Conservation (phyloP, 768 basidiomycete species). For the Boletus sensibilis region DNA sequence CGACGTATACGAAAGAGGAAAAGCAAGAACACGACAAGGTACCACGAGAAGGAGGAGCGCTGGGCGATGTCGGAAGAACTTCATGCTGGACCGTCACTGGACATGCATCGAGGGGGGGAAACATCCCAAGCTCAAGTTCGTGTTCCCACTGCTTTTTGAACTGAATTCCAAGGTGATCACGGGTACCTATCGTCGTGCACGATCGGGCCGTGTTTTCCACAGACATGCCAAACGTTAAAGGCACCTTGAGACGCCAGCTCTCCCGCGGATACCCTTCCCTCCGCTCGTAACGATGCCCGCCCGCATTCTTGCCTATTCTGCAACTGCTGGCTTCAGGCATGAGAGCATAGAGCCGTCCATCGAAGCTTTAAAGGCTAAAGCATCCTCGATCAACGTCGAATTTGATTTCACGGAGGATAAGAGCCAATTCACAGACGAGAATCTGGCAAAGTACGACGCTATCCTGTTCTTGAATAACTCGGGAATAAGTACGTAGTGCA, state of each 20-base stretch:
- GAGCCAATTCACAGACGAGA: slow-evolving; percentile 51
- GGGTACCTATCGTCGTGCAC: neutral
- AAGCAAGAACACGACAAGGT: slow-evolving; percentile 9
- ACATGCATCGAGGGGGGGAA: neutral
- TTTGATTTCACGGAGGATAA: slow-evolving; percentile 70
- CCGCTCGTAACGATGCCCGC: slow-evolving; percentile 22
- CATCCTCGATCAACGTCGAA: slow-evolving; percentile 44
- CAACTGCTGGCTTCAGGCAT: slow-evolving; percentile 63
- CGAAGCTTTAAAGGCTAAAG: slow-evolving; percentile 47
- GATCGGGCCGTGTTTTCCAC: neutral
- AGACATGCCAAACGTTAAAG: neutral
- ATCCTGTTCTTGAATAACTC: slow-evolving; percentile 69
- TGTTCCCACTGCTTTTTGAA: slow-evolving; percentile 4
- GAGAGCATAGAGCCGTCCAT: slow-evolving; percentile 76
- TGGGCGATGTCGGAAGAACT: neutral
- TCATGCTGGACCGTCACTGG: slow-evolving; percentile 7
- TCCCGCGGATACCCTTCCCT: neutral
- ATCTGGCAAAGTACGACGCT: slow-evolving; percentile 57
- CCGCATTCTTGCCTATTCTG: slow-evolving; percentile 58
- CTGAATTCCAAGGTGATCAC: slow-evolving; percentile 20
- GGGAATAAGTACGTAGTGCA: slow-evolving; percentile 55
- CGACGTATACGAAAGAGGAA: slow-evolving; percentile 9
- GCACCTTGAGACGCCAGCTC: neutral
- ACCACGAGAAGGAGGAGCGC: neutral
- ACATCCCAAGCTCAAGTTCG: slow-evolving; percentile 6